These are phyloP conservation scores for Candida gigantensis DNA, from an alignment of 1,139 yeast species.

Conservation along the genomic window DNA sequence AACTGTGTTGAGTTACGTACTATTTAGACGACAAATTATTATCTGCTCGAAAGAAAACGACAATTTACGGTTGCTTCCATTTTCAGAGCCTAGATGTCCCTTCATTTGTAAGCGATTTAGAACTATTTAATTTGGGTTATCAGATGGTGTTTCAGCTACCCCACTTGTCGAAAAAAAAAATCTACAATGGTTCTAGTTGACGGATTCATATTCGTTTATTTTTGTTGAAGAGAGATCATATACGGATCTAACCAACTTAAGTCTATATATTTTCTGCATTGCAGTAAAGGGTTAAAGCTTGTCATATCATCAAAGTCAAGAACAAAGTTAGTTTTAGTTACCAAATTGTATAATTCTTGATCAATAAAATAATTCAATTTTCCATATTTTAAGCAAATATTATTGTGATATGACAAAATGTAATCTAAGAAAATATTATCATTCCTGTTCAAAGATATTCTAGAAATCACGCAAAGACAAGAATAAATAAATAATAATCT, in stretches of 20 bases:
- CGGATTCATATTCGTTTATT: too few species aligned
- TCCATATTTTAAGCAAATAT: conserved; percentile 9
- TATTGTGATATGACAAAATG: conserved; percentile 12
- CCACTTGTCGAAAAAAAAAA: too few species aligned
- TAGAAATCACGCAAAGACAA: conserved; percentile 11
- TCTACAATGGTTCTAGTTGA: too few species aligned
- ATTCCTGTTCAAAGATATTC: conserved; percentile 8
- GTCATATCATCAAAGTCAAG: conserved; percentile 1
- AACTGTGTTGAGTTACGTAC: too few species aligned
- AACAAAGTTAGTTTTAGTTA: conserved; percentile 2
- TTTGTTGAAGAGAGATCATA: too few species aligned
- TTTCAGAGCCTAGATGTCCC: too few species aligned
- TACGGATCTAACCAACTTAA: neutral
- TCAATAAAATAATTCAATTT: conserved; percentile 15
- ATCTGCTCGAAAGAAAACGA: too few species aligned
- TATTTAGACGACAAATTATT: too few species aligned
- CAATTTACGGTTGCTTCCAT: too few species aligned
- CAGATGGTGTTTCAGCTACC: too few species aligned
- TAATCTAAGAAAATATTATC: conserved; percentile 14
- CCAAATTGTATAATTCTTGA: conserved; percentile 9
- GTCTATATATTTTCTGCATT: neutral
- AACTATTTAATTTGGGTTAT: too few species aligned
- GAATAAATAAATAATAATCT: conserved; percentile 16
- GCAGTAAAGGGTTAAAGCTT: neutral
- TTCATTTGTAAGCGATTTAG: too few species aligned